Percentiles rank a stretch among this genome's conserved stretches.
Conservation (phyloP, 441 rosid genomes). For the Brassica balearica region DNA sequence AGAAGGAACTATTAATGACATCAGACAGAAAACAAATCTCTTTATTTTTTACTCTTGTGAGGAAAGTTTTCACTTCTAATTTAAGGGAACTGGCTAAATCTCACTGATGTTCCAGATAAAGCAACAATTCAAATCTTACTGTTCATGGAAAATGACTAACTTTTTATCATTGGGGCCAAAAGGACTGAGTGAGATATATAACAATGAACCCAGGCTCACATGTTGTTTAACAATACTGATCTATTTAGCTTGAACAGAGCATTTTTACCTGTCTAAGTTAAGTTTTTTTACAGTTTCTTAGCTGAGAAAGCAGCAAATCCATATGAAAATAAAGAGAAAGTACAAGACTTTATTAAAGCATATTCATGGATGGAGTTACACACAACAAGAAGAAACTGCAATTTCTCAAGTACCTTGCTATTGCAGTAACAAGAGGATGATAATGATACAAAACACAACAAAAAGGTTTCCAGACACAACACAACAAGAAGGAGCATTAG, state of each 20-base stretch:
- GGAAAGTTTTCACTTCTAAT: slow-evolving; percentile 41
- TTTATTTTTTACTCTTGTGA: slow-evolving; percentile 30
- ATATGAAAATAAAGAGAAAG: slow-evolving; percentile 22
- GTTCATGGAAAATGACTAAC: slow-evolving; percentile 47
- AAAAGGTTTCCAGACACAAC: slow-evolving; percentile 25
- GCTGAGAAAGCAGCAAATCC: slow-evolving; percentile 18
- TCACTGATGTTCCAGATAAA: slow-evolving; percentile 43
- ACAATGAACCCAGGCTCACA: slow-evolving; percentile 13
- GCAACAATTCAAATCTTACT: slow-evolving; percentile 41
- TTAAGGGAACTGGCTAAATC: slow-evolving; percentile 43
- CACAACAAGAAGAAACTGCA: slow-evolving; percentile 26
- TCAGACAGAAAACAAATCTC: slow-evolving; percentile 19
- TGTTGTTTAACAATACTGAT: slow-evolving; percentile 2
- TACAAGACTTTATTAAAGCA: slow-evolving; percentile 36
- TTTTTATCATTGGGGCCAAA: slow-evolving; percentile 36
- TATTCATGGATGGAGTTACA: slow-evolving; percentile 19
- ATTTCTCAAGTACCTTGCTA: slow-evolving; percentile 31
- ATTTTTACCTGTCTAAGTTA: background rate
- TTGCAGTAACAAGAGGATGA: slow-evolving; percentile 28
- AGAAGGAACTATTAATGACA: slow-evolving; percentile 44
- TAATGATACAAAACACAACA: slow-evolving; percentile 28
- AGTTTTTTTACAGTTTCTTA: background rate
- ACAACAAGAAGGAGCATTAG: slow-evolving; percentile 28
- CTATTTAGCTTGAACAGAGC: background rate
- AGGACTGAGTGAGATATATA: background rate